Evolutionary conservation across 2,329 filamentous ascomycete genomes (phyloP).

Genomic region (Alternaria sp.): DNA sequence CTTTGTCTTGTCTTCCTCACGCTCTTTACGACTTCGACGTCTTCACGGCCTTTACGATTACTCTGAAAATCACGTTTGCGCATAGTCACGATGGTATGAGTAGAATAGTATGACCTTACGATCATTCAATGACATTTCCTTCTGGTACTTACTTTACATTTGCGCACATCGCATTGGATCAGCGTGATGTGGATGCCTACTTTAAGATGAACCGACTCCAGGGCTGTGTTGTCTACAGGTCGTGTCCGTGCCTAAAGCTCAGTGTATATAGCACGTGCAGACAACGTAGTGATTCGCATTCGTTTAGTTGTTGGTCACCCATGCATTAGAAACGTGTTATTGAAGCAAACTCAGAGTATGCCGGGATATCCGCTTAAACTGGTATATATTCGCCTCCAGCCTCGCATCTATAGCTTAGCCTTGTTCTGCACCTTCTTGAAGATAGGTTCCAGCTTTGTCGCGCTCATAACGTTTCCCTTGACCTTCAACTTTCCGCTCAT

Average conservation of each 20-base stretch:
- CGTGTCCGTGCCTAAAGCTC: neutral
- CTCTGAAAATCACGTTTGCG: neutral
- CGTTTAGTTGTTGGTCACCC: rapidly evolving
- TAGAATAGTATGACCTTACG: neutral
- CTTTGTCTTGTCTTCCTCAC: neutral
- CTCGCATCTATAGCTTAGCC: conserved; percentile 44
- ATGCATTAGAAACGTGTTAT: neutral
- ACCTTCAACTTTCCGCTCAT: conserved; percentile 99
- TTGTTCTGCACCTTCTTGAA: conserved; percentile 47
- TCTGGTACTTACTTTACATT: neutral
- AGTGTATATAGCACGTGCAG: neutral
- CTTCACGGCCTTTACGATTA: neutral
- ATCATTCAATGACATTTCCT: neutral
- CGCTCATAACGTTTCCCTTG: conserved; percentile 98
- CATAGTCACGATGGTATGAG: conserved; percentile 1
- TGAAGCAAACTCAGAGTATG: too few species aligned
- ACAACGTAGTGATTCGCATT: neutral
- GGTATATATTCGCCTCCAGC: neutral
- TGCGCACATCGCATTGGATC: neutral
- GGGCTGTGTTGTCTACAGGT: neutral
- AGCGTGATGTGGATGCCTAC: neutral
- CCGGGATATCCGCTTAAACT: neutral
- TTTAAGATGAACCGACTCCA: neutral
- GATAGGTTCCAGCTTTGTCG: conserved; percentile 93
- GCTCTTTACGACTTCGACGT: neutral